A percentile compares a stretch with the other conserved stretches of the same genome.
These are phyloP conservation scores for Umbelopsis sp. DNA, from an alignment of 371 early-diverging fungal species.

Conservation along the genomic window DNA sequence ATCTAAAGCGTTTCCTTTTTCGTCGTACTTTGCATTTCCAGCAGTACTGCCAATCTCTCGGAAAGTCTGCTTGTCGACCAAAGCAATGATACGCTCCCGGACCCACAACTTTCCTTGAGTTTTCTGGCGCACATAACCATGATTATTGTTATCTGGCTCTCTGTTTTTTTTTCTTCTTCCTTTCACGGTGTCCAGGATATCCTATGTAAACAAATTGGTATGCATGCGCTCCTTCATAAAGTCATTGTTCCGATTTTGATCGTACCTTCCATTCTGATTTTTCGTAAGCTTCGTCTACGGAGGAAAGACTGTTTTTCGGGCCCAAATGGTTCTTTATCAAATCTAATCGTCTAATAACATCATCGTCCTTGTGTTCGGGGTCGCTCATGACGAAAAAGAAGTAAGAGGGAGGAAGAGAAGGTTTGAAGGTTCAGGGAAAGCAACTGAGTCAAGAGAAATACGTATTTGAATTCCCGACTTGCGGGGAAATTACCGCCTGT, in stretches of 20 bases:
- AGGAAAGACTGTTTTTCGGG: neutral
- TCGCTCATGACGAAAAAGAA: neutral
- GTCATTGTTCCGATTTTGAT: neutral
- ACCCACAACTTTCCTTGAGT: conserved; percentile 50
- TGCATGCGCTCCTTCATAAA: too few species aligned
- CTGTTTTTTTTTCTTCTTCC: conserved; percentile 34
- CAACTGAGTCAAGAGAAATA: conserved; percentile 9
- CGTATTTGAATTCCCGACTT: neutral
- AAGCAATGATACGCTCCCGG: conserved; percentile 42
- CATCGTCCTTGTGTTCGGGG: neutral
- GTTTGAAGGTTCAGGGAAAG: neutral
- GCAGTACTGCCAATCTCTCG: conserved; percentile 45
- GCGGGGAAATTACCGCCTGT: neutral
- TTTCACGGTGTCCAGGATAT: conserved; percentile 35
- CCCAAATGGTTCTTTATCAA: conserved; percentile 33
- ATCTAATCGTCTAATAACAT: conserved; percentile 23
- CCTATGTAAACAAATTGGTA: conserved; percentile 22
- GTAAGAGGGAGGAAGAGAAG: neutral
- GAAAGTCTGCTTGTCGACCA: conserved; percentile 39
- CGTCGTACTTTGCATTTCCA: conserved; percentile 39
- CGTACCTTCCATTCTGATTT: conserved; percentile 52
- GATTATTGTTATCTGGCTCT: conserved; percentile 35
- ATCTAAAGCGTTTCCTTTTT: conserved; percentile 29
- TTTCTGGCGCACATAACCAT: conserved; percentile 47
- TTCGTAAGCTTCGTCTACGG: conserved; percentile 39